Base-by-base conservation (phyloP, 2,329 filamentous ascomycete genomes). In the Chaetomium globosum region DNA sequence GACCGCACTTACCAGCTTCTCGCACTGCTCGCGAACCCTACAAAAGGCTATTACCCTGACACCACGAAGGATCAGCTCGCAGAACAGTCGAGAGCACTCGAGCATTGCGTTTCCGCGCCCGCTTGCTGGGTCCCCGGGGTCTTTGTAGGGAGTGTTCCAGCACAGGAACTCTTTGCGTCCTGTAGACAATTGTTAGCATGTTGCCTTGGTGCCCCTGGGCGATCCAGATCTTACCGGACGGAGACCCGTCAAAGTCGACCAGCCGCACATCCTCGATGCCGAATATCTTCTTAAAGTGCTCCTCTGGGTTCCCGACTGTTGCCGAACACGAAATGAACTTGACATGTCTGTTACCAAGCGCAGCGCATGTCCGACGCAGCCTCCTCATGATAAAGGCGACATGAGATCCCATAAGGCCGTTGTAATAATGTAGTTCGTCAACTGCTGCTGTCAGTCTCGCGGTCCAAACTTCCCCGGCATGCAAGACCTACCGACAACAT, bases 101-200 rank as follows among this genome's bases (percentile, higher is more conserved):
- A 86, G 84, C 75, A 96, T 87, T 3, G 89, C 88, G 74, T 92
- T 92, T 16, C 91, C 92, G 65, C 95, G 87, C 1, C 95, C 94
- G 71, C 92, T 96, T 0, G 90, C 87, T 9, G 93, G 91, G 76
- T 98, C 94, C 0, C 83, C 85, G 0, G 94, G 92, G 71, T 97
- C 94, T 75, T 93, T 96, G 77, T 87, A 97, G 0, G 95, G 95
- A 0, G 94, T 97, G 72, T 99, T 98, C 95, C 95, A 99, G 76
- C 93, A 98, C 7, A 99, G 74, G 65, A 98, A 98, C 73, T 98
- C 94, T 75, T 98, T 98, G 26, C 92, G 84, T 0, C 71, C 69
- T 70, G 30, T n/a, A 4, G 55, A 19, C 19, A 12, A 16, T 23
- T 1, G 64, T 67, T 23, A 67, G 64, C 48, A 5, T 49, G 19